Conservation (phyloP, 1,284 basidiomycete species). For the Trichosporon sp. region DNA sequence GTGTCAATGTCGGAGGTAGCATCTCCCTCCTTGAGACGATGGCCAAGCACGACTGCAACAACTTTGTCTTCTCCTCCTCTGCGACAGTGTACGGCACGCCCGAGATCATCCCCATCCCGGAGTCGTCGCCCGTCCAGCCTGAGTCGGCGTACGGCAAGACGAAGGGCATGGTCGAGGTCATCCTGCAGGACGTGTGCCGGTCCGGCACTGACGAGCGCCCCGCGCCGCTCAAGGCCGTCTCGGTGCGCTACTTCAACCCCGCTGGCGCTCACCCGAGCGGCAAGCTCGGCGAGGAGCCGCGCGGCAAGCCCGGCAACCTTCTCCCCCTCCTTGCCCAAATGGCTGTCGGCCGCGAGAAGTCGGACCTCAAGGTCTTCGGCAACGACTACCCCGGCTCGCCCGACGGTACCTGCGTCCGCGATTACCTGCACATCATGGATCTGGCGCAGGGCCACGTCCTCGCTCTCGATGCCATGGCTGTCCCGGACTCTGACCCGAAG, state of each 20-base stretch:
- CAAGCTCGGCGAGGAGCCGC: conserved; percentile 90
- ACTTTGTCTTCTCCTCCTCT: conserved; percentile 91
- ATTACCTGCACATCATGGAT: conserved; percentile 97
- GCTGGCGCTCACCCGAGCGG: conserved; percentile 93
- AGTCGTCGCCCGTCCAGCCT: conserved; percentile 79
- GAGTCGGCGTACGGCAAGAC: conserved; percentile 93
- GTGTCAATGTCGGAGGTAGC: conserved; percentile 83
- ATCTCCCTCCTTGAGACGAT: conserved; percentile 71
- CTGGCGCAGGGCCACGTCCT: conserved; percentile 89
- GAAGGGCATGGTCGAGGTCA: conserved; percentile 88
- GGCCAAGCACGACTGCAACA: conserved; percentile 53
- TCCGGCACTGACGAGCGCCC: conserved; percentile 51
- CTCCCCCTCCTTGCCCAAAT: conserved; percentile 92
- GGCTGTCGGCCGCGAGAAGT: conserved; percentile 82
- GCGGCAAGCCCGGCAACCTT: conserved; percentile 90
- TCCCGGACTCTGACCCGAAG: conserved; percentile 20
- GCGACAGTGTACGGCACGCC: conserved; percentile 99
- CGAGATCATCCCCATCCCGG: conserved; percentile 86
- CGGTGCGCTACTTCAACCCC: conserved; percentile 89
- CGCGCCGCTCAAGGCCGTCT: conserved; percentile 35
- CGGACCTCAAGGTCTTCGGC: conserved; percentile 86
- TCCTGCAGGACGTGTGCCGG: conserved; percentile 83
- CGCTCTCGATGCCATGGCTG: conserved; percentile 67
- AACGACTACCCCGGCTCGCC: conserved; percentile 83
- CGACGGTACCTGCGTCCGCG: conserved; percentile 94